Percentiles rank a stretch among this genome's conserved stretches.
phyloP scores from a whole-genome alignment of 1,284 basidiomycete species.

The Boletellus sp. region DNA sequence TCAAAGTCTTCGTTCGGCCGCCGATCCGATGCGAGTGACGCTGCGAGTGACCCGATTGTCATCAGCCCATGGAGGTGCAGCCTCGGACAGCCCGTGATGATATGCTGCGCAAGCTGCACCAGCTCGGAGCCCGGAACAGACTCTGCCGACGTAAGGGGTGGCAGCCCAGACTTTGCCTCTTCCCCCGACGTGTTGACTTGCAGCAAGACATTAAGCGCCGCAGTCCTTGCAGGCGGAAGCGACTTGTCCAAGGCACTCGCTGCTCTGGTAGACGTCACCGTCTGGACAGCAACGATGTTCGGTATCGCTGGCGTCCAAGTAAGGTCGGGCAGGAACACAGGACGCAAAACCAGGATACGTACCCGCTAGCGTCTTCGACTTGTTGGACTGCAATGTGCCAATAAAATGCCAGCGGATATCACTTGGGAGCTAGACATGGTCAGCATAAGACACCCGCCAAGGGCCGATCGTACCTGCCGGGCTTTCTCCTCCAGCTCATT shows the following conservation, averaged over 20 bases:
- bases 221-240: constrained; percentile 49
- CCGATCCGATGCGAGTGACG: constrained; percentile 54
- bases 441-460: neutral
- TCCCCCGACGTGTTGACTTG: constrained; percentile 96
- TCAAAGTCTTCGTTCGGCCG: constrained; percentile 85
- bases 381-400: constrained; percentile 92
- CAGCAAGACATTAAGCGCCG: constrained; percentile 64
- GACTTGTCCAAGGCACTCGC: constrained; percentile 83
- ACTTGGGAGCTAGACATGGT: constrained; percentile 57
- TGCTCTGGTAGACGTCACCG: constrained; percentile 82
- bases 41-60: constrained; percentile 89
- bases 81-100: constrained; percentile 70
- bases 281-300: constrained; percentile 88
- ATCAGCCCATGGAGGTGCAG: constrained; percentile 85
- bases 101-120: constrained; percentile 64
- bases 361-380: constrained; percentile 89
- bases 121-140: constrained; percentile 45
- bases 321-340: constrained; percentile 5
- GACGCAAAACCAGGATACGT: constrained; percentile 2
- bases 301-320: constrained; percentile 61
- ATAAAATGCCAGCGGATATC: constrained; percentile 98
- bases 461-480: constrained; percentile 48
- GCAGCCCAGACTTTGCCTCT: constrained; percentile 83
- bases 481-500: constrained; percentile 94
- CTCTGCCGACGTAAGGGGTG: constrained; percentile 41